phyloP scores from a whole-genome alignment of 176 grass and related monocot species.

The Oropetium thomaeum region DNA sequence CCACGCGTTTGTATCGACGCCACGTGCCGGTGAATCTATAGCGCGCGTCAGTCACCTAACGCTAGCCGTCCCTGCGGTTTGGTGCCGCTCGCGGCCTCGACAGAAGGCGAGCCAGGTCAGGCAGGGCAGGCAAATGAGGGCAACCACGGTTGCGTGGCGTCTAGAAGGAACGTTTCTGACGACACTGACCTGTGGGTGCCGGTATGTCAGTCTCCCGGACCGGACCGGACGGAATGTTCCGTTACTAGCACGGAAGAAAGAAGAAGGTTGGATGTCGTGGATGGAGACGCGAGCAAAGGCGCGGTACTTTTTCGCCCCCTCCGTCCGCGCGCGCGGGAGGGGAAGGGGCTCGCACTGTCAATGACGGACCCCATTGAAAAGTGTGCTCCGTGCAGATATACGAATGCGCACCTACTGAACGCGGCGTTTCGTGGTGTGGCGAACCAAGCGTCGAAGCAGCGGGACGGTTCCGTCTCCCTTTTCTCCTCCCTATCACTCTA shows the following conservation, averaged over 20 bases:
- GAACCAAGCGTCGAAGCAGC: not conserved
- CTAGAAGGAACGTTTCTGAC: not conserved
- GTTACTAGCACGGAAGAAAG: too few species aligned
- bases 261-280: too few species aligned
- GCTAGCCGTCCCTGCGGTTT: too few species aligned
- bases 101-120: not conserved
- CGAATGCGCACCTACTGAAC: too few species aligned
- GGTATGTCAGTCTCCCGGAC: not conserved
- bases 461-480: constrained; percentile 2
- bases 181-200: not conserved
- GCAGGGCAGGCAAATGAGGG: too few species aligned
- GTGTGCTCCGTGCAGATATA: not conserved
- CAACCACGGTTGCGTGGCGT: constrained; percentile 8
- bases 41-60: too few species aligned
- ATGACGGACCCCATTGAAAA: not conserved
- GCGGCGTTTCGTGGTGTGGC: not conserved
- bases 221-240: too few species aligned
- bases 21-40: too few species aligned
- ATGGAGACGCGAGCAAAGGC: not conserved
- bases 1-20: too few species aligned
- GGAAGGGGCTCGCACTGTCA: not conserved
- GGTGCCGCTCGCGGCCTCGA: too few species aligned
- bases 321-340: too few species aligned
- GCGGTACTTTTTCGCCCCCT: not conserved
- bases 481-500: not conserved